Evolutionary conservation across 2,329 filamentous ascomycete species (phyloP).

Genomic region (Fusarium caatingaense): DNA sequence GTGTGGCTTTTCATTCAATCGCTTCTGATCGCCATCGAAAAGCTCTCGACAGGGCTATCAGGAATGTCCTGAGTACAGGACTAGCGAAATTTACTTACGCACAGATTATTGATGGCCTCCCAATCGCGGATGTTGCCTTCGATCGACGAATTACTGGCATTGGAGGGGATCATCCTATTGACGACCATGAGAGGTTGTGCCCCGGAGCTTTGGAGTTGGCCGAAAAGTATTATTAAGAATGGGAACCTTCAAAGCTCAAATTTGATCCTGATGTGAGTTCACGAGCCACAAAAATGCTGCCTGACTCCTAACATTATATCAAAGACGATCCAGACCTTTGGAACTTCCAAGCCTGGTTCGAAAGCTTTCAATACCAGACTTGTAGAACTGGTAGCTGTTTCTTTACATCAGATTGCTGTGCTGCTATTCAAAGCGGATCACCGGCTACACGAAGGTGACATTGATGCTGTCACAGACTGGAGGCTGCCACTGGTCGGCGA

Average conservation of each 20-base stretch:
- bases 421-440: conserved; percentile 12
- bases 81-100: conserved; percentile 26
- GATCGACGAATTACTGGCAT: conserved; percentile 21
- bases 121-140: conserved; percentile 16
- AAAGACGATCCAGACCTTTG: not conserved
- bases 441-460: conserved; percentile 11
- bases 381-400: conserved; percentile 8
- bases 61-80: conserved; percentile 6
- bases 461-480: conserved; percentile 18
- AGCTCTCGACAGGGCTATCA: not conserved
- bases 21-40: not conserved
- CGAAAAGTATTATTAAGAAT: not conserved
- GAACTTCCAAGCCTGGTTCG: not conserved
- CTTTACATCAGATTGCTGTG: conserved; percentile 21
- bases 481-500: conserved; percentile 9
- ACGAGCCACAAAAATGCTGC: not conserved
- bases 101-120: conserved; percentile 35
- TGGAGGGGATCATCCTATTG: conserved; percentile 28
- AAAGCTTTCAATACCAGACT: conserved; percentile 9
- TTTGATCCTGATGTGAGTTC: conserved; percentile 20
- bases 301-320: fast-evolving
- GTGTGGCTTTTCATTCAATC: not conserved
- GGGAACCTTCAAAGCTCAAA: conserved; percentile 9
- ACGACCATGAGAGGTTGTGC: conserved; percentile 24
- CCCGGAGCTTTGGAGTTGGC: conserved; percentile 6